phyloP scores from a whole-genome alignment of 1,284 basidiomycete species.

The Malassezia sp. region DNA sequence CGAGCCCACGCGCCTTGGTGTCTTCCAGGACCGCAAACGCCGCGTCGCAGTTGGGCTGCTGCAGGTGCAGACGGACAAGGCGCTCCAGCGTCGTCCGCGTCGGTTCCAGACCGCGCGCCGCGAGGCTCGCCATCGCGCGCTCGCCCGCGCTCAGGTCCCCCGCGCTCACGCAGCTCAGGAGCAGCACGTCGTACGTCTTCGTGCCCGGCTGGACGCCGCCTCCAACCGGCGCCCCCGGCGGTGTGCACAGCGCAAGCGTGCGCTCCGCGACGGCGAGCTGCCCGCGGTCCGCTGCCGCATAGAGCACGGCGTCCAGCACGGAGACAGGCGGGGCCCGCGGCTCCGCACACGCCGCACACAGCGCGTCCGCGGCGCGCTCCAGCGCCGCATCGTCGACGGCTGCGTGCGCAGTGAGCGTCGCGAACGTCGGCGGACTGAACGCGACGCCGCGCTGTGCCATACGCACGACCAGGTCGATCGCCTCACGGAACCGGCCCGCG shows the following conservation, averaged over 20 bases:
- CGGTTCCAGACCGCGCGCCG: conserved; percentile 8
- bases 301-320: conserved; percentile 7
- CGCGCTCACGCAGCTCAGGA: conserved; percentile 20
- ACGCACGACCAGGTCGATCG: conserved; percentile 15
- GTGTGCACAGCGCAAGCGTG: neutral
- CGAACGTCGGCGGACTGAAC: conserved; percentile 7
- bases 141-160: conserved; percentile 18
- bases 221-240: neutral
- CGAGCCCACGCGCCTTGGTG: conserved; percentile 18
- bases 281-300: conserved; percentile 6
- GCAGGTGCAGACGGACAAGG: conserved; percentile 24
- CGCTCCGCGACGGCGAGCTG: conserved; percentile 1
- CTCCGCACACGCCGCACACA: neutral
- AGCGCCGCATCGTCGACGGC: conserved; percentile 10
- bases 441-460: conserved; percentile 5
- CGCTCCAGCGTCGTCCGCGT: conserved; percentile 25
- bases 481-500: conserved; percentile 17
- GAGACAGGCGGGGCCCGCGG: neutral
- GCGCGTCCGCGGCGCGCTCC: conserved; percentile 12
- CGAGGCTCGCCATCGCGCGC: conserved; percentile 17
- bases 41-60: conserved; percentile 24
- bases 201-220: neutral
- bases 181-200: conserved; percentile 21
- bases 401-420: conserved; percentile 17
- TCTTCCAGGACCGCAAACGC: conserved; percentile 31